A percentile compares a stretch with the other conserved stretches of the same genome.
Conservation (phyloP, 768 basidiomycete species). For the Rhizopogon vesiculosus region DNA sequence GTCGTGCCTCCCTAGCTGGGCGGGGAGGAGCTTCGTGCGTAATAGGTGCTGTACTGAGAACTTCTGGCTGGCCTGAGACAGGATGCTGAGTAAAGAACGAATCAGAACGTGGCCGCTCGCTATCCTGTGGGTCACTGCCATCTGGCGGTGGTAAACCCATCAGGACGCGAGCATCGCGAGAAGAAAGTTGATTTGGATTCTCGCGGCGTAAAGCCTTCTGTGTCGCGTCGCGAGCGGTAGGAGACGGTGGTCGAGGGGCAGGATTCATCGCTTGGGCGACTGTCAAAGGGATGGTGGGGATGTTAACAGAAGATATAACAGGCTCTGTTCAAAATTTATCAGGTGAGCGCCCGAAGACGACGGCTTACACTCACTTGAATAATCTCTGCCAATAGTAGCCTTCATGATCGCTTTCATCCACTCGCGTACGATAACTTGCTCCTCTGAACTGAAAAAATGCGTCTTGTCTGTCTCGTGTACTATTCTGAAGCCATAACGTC, state of each 20-base stretch:
- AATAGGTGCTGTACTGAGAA: slow-evolving; percentile 12
- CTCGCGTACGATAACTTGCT: slow-evolving; percentile 79
- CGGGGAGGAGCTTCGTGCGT: slow-evolving; percentile 47
- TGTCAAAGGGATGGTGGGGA: slow-evolving; percentile 91
- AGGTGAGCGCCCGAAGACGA: background rate
- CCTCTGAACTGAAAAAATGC: slow-evolving; percentile 90
- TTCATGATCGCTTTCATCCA: slow-evolving; percentile 99
- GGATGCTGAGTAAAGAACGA: slow-evolving; percentile 50
- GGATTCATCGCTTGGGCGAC: slow-evolving; percentile 98
- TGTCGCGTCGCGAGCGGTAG: slow-evolving; percentile 78
- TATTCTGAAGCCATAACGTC: slow-evolving; percentile 92
- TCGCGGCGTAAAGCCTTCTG: slow-evolving; percentile 84
- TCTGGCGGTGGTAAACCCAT: slow-evolving; percentile 50
- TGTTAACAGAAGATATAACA: slow-evolving; percentile 94
- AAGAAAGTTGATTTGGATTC: slow-evolving; percentile 78
- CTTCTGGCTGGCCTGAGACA: slow-evolving; percentile 13
- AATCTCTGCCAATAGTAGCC: slow-evolving; percentile 93
- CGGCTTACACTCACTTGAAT: slow-evolving; percentile 60
- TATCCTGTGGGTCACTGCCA: slow-evolving; percentile 22
- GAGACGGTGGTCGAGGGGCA: slow-evolving; percentile 91
- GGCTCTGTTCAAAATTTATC: slow-evolving; percentile 51
- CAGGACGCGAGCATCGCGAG: slow-evolving; percentile 71
- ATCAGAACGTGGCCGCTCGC: slow-evolving; percentile 47
- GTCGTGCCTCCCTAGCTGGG: slow-evolving; percentile 62
- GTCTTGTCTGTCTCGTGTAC: slow-evolving; percentile 84